Evolutionary conservation across 345 rosid species (phyloP).

Genomic region (Moringa oleifera): DNA sequence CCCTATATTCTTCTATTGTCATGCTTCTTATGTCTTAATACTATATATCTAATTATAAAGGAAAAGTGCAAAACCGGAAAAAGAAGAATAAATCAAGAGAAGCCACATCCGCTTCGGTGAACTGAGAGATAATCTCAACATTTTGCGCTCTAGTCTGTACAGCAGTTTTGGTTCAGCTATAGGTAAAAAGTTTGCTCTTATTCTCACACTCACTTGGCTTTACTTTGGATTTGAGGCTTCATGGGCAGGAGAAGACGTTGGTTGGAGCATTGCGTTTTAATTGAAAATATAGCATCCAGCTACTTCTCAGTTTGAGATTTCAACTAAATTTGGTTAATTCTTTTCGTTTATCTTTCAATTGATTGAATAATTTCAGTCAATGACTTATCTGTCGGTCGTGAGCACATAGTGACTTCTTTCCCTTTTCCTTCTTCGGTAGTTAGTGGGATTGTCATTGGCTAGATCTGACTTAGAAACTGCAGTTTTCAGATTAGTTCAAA

Average conservation of each 20-base stretch:
- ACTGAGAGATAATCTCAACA: not conserved
- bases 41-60: not conserved
- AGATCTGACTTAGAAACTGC: slow-evolving; percentile 14
- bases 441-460: not conserved
- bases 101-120: not conserved
- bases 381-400: too few relatives aligned
- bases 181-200: not conserved
- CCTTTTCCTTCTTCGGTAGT: too few relatives aligned
- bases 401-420: too few relatives aligned
- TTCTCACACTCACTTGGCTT: not conserved
- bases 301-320: too few relatives aligned
- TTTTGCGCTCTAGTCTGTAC: not conserved
- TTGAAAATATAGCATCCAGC: too few relatives aligned
- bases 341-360: too few relatives aligned
- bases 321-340: too few relatives aligned
- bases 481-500: not conserved
- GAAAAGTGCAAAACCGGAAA: too few relatives aligned
- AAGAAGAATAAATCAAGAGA: not conserved
- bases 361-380: too few relatives aligned
- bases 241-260: too few relatives aligned
- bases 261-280: too few relatives aligned
- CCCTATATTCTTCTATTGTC: not conserved
- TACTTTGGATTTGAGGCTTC: not conserved
- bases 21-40: not conserved
- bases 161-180: not conserved